phyloP scores from a whole-genome alignment of 2,329 filamentous ascomycete genomes.

The Fusarium sp. region DNA sequence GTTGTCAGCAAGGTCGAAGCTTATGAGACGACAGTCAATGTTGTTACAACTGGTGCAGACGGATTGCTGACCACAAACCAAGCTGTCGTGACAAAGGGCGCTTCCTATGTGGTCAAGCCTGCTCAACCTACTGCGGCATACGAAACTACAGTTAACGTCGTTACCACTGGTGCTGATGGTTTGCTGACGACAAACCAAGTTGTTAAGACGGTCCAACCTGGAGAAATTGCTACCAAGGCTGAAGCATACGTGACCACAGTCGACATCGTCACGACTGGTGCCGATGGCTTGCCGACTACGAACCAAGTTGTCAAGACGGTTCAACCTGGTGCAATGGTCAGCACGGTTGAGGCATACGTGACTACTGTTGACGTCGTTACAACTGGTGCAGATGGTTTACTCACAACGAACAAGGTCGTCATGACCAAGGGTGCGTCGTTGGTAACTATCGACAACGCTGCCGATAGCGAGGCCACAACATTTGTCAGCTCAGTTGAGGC shows the following conservation, averaged over 20 bases:
- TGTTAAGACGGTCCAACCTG: conserved; percentile 10
- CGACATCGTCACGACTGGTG: background rate
- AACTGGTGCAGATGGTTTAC: background rate
- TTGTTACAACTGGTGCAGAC: background rate
- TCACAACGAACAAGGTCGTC: background rate
- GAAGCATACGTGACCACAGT: background rate
- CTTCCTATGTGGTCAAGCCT: background rate
- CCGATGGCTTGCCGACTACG: background rate
- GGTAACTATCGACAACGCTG: background rate
- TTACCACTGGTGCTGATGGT: background rate
- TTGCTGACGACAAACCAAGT: conserved; percentile 24
- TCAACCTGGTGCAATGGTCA: background rate
- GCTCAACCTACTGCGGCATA: background rate
- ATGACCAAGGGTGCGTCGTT: background rate
- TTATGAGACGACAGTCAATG: background rate
- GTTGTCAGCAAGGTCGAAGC: conserved; percentile 15
- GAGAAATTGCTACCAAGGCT: background rate
- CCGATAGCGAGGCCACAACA: background rate
- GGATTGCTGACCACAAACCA: background rate
- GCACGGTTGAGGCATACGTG: background rate
- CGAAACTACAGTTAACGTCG: background rate
- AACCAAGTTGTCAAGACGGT: background rate
- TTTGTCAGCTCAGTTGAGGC: conserved; percentile 23
- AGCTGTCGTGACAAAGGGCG: background rate
- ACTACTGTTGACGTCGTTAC: background rate